A percentile compares a stretch with the other conserved stretches of the same genome.
These are phyloP conservation scores for Saccharomyces hybrid DNA, from an alignment of 1,139 yeast genomes.

Conservation along the genomic window DNA sequence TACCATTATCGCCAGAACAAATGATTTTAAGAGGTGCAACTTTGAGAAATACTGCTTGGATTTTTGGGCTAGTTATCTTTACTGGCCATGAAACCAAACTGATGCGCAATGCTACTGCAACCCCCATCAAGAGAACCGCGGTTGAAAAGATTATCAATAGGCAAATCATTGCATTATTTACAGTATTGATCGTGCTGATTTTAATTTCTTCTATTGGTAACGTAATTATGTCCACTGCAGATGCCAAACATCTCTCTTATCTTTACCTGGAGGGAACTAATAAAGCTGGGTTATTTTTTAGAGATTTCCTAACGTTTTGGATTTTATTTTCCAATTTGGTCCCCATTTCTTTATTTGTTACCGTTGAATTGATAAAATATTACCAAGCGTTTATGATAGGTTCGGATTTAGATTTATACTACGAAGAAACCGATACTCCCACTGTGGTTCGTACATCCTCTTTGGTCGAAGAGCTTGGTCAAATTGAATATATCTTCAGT, in stretches of 20 bases:
- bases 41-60: conserved; percentile 89
- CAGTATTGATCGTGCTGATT: conserved; percentile 65
- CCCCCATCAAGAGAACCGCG: conserved; percentile 94
- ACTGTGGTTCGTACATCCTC: conserved; percentile 93
- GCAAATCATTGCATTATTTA: conserved; percentile 82
- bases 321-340: conserved; percentile 90
- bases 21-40: conserved; percentile 91
- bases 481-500: conserved; percentile 88
- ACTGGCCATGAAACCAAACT: conserved; percentile 98
- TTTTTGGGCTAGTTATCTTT: conserved; percentile 85
- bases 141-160: conserved; percentile 91
- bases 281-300: conserved; percentile 65
- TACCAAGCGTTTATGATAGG: conserved; percentile 92
- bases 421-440: conserved; percentile 83
- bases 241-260: conserved; percentile 49
- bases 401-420: conserved; percentile 88
- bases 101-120: conserved; percentile 97
- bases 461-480: conserved; percentile 92
- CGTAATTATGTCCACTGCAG: conserved; percentile 60
- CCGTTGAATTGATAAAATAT: conserved; percentile 90
- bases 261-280: conserved; percentile 63
- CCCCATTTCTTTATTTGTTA: conserved; percentile 89
- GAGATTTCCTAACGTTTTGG: conserved; percentile 89
- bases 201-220: conserved; percentile 83
- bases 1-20: conserved; percentile 85